Percentiles rank a stretch among this genome's conserved stretches.
phyloP scores from a whole-genome alignment of 305 asterid species.

The Fraxinus angustifolia region DNA sequence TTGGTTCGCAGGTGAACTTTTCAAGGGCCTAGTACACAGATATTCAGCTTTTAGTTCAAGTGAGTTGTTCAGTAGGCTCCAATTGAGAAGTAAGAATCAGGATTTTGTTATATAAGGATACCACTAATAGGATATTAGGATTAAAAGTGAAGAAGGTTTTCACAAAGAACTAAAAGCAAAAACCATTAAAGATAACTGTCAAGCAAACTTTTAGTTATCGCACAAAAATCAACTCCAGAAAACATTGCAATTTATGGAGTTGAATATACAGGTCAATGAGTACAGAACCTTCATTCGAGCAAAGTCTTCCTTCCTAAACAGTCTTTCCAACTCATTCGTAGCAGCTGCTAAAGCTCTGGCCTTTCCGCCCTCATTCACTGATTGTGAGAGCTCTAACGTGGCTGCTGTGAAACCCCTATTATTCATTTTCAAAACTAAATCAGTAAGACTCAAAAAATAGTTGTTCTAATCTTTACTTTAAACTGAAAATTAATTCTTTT shows the following conservation, averaged over 20 bases:
- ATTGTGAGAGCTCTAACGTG: slow-evolving; percentile 70
- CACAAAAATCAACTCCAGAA: not conserved
- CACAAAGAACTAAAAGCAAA: not conserved
- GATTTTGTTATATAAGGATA: not conserved
- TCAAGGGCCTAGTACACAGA: not conserved
- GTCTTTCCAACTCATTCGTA: slow-evolving; percentile 78
- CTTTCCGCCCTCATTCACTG: slow-evolving; percentile 65
- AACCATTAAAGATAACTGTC: not conserved
- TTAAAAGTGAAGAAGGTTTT: not conserved
- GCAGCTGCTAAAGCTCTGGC: slow-evolving; percentile 84
- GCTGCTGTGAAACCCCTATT: slow-evolving; percentile 71
- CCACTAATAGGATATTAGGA: not conserved
- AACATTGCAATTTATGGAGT: not conserved
- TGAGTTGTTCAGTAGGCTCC: not conserved
- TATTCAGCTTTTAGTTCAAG: not conserved
- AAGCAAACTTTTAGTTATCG: not conserved
- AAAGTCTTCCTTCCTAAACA: slow-evolving; percentile 86
- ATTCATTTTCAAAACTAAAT: slow-evolving; percentile 18
- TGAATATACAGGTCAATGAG: slow-evolving; percentile 20
- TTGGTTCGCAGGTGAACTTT: not conserved
- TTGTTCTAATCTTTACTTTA: not conserved
- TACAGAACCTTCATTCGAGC: slow-evolving; percentile 69
- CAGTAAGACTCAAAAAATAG: slow-evolving; percentile 16
- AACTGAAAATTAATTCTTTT: slow-evolving; percentile 21
- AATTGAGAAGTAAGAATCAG: not conserved